Evolutionary conservation across 2,329 filamentous ascomycete species (phyloP).

Genomic region (Pyrenochaeta sp.): DNA sequence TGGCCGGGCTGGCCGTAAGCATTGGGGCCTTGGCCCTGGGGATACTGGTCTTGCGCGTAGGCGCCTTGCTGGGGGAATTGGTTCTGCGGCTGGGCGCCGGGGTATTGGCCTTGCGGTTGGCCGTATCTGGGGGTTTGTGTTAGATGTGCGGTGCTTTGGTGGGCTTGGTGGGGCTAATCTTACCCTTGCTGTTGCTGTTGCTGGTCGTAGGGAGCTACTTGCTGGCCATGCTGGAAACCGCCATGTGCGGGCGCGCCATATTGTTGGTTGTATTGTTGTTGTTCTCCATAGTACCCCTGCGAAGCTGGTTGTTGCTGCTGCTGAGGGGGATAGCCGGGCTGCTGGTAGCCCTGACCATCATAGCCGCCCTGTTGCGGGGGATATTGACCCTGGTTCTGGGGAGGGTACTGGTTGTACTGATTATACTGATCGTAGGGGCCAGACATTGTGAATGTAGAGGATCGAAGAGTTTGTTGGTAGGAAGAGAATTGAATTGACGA

Average conservation of each 20-base stretch:
- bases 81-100: slow-evolving; percentile 37
- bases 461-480: slow-evolving; percentile 8
- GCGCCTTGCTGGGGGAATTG: slow-evolving; percentile 53
- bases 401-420: slow-evolving; percentile 48
- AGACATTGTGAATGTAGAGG: slow-evolving; percentile 53
- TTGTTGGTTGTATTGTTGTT: slow-evolving; percentile 41
- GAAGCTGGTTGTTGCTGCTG: slow-evolving; percentile 30
- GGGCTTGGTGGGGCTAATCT: slow-evolving; percentile 7
- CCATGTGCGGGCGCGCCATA: slow-evolving; percentile 58
- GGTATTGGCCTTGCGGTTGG: slow-evolving; percentile 43
- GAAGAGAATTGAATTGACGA: neutral
- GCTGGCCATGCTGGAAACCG: slow-evolving; percentile 59
- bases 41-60: slow-evolving; percentile 48
- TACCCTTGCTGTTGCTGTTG: slow-evolving; percentile 48
- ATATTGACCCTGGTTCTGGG: slow-evolving; percentile 39
- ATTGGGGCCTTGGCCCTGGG: slow-evolving; percentile 36
- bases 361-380: slow-evolving; percentile 38
- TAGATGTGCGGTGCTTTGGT: slow-evolving; percentile 19
- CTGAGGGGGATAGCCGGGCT: slow-evolving; percentile 40
- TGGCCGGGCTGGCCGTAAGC: slow-evolving; percentile 47
- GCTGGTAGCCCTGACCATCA: slow-evolving; percentile 43
- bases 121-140: slow-evolving; percentile 27
- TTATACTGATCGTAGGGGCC: slow-evolving; percentile 59
- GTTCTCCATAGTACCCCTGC: slow-evolving; percentile 43
- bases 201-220: slow-evolving; percentile 41